These are phyloP conservation scores for Nemania abortiva DNA, from an alignment of 2,329 filamentous ascomycete genomes.

Conservation along the genomic window DNA sequence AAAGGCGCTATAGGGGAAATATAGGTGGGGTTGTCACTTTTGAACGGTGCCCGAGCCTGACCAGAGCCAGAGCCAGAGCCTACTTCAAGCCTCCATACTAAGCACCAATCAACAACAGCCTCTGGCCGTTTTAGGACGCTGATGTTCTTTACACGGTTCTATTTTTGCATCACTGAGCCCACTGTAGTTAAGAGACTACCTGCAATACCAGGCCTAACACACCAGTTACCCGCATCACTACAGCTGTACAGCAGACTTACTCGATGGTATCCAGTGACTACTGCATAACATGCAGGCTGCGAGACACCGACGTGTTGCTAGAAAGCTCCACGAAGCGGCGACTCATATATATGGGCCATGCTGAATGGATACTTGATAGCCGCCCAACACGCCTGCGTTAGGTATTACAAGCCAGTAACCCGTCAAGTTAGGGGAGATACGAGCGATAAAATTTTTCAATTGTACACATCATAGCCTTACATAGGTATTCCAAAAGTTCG, in stretches of 20 bases:
- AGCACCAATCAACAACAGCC: not conserved
- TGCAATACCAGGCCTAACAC: too few species aligned
- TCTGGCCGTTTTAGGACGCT: conserved; percentile 6
- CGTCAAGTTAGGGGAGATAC: conserved; percentile 14
- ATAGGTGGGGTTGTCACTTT: not conserved
- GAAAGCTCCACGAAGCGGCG: conserved; percentile 40
- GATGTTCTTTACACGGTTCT: conserved; percentile 17
- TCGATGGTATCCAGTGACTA: conserved; percentile 38
- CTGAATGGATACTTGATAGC: conserved; percentile 41
- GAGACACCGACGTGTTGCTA: conserved; percentile 43
- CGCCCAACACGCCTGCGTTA: conserved; percentile 45
- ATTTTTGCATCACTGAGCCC: conserved; percentile 29
- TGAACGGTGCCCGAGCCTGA: not conserved
- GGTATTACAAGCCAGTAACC: conserved; percentile 19
- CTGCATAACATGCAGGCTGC: conserved; percentile 44
- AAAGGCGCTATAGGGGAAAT: not conserved
- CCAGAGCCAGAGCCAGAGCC: not conserved
- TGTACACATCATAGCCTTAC: not conserved
- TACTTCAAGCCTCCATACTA: too few species aligned
- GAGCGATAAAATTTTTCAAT: conserved; percentile 37
- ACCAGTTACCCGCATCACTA: not conserved
- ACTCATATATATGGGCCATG: conserved; percentile 35
- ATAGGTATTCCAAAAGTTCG: not conserved
- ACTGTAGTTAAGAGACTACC: not conserved
- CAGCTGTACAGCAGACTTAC: not conserved